Conservation (phyloP, 2,329 filamentous ascomycete genomes). For the Xylaria sp. region DNA sequence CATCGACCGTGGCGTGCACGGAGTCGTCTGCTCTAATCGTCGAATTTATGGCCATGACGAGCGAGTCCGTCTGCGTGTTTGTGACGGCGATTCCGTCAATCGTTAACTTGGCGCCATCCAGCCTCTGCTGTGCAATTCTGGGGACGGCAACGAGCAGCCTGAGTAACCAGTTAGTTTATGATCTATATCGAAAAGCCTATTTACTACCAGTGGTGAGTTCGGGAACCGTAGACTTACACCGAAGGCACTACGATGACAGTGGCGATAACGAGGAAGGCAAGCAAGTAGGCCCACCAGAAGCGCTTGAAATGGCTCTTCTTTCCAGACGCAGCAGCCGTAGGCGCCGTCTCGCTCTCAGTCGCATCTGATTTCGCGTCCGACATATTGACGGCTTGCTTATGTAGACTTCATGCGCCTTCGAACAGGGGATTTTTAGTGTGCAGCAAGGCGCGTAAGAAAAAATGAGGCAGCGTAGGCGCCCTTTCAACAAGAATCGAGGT, state of each 20-base stretch:
- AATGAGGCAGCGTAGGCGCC: background rate
- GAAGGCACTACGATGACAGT: constrained; percentile 62
- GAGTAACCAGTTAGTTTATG: constrained; percentile 3
- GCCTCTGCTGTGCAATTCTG: constrained; percentile 61
- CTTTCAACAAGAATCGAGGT: background rate
- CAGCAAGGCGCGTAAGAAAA: background rate
- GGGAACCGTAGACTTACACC: constrained; percentile 56
- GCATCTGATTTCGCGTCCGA: background rate
- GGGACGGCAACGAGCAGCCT: constrained; percentile 64
- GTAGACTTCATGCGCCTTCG: background rate
- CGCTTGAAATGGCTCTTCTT: constrained; percentile 56
- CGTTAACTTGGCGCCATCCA: constrained; percentile 58
- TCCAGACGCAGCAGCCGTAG: constrained; percentile 22
- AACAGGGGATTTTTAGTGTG: background rate
- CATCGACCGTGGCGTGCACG: constrained; percentile 57
- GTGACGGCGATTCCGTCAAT: constrained; percentile 59
- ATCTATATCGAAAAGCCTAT: background rate
- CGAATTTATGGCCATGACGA: constrained; percentile 61
- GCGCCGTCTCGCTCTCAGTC: background rate
- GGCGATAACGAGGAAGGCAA: constrained; percentile 53
- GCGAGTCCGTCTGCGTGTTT: constrained; percentile 50
- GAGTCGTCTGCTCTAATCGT: constrained; percentile 58
- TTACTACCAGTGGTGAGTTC: background rate
- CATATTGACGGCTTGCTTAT: constrained; percentile 20
- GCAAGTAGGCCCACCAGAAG: constrained; percentile 67